A percentile compares a stretch with the other conserved stretches of the same genome.
Evolutionary conservation across 2,329 filamentous ascomycete genomes (phyloP).

Genomic region (Cladosporium sp.): DNA sequence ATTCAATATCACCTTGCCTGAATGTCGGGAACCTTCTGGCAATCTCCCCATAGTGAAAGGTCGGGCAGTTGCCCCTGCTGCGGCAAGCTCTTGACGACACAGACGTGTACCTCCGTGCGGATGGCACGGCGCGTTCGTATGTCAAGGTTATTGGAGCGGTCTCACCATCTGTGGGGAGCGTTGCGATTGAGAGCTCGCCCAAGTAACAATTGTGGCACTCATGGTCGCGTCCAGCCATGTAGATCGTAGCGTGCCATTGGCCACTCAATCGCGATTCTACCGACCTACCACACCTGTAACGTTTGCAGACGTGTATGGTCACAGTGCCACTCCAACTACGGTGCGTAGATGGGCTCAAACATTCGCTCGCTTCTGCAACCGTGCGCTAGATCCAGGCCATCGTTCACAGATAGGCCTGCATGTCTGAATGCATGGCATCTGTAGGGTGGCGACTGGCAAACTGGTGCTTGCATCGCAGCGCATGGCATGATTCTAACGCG

Average conservation of each 20-base stretch:
- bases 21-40: not conserved
- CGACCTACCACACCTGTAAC: not conserved
- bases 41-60: not conserved
- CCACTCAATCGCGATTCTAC: not conserved
- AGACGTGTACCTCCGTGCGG: slow-evolving; percentile 3
- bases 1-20: not conserved
- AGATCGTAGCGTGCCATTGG: slow-evolving; percentile 4
- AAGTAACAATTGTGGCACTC: slow-evolving; percentile 11
- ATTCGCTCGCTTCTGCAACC: not conserved
- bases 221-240: not conserved
- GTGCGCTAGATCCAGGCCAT: not conserved
- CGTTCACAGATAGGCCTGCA: not conserved
- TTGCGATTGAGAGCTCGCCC: not conserved
- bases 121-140: slow-evolving; percentile 1
- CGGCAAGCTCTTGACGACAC: not conserved
- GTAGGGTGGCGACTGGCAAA: not conserved
- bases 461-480: slow-evolving; percentile 12
- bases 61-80: not conserved
- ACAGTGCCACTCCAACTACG: not conserved
- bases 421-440: not conserved
- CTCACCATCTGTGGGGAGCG: slow-evolving; percentile 8
- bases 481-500: slow-evolving; percentile 16
- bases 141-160: slow-evolving; percentile 4
- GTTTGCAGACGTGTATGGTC: not conserved
- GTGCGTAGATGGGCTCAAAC: not conserved